Conservation (phyloP, 306 rosid species). For the Coriaria nepalensis region DNA sequence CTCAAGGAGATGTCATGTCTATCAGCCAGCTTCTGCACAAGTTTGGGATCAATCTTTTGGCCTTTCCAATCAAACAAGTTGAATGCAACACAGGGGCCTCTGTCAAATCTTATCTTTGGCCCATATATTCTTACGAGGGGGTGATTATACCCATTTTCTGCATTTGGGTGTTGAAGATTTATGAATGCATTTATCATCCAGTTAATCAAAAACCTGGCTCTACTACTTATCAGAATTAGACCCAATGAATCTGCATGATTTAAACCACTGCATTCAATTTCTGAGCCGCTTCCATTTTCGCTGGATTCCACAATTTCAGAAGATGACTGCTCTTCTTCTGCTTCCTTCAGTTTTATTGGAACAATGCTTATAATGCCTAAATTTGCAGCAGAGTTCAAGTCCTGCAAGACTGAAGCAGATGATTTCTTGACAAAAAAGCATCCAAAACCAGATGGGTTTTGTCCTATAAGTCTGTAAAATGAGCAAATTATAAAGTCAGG, state of each 20-base stretch:
- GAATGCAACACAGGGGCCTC: constrained; percentile 66
- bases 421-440: constrained; percentile 78
- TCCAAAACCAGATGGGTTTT: constrained; percentile 74
- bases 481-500: constrained; percentile 76
- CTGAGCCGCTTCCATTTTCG: constrained; percentile 11
- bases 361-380: constrained; percentile 55
- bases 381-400: constrained; percentile 25
- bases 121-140: constrained; percentile 58
- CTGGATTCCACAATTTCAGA: no score
- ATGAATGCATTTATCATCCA: constrained; percentile 67
- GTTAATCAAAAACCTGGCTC: constrained; percentile 46
- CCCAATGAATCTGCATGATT: constrained; percentile 77
- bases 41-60: constrained; percentile 47
- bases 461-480: constrained; percentile 58
- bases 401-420: constrained; percentile 26
- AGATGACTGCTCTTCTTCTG: constrained; percentile 13
- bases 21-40: constrained; percentile 81
- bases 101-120: constrained; percentile 35
- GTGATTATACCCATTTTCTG: no score
- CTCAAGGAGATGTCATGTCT: constrained; percentile 46
- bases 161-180: constrained; percentile 58
- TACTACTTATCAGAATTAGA: constrained; percentile 32
- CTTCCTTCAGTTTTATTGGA: constrained; percentile 21
- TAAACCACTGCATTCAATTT: constrained; percentile 48
- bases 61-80: constrained; percentile 90